Conservation (phyloP, 305 asterid species). For the Salvia sclarea region DNA sequence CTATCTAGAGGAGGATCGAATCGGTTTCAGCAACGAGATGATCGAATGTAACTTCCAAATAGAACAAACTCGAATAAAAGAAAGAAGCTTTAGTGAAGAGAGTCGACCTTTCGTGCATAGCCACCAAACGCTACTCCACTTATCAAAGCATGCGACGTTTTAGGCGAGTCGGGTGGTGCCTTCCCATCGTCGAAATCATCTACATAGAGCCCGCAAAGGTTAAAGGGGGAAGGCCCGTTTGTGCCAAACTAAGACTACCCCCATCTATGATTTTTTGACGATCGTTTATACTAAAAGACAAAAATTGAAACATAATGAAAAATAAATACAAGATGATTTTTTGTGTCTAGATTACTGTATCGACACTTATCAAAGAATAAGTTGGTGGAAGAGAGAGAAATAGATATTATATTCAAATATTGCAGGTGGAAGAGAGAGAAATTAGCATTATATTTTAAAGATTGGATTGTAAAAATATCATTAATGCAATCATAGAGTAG, state of each 20-base stretch:
- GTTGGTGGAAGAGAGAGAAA: too few species aligned
- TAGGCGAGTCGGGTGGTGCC: background rate
- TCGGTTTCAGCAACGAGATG: background rate
- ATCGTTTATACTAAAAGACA: too few species aligned
- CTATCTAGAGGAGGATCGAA: conserved; percentile 46
- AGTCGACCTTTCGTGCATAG: conserved; percentile 75
- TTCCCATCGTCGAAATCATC: conserved; percentile 37
- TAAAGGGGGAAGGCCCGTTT: background rate
- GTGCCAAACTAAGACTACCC: conserved; percentile 11
- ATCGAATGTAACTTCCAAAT: background rate
- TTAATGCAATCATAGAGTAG: too few species aligned
- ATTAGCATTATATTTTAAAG: too few species aligned
- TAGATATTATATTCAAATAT: too few species aligned
- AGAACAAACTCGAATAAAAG: background rate
- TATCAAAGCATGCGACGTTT: conserved; percentile 57
- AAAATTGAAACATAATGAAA: too few species aligned
- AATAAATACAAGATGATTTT: too few species aligned
- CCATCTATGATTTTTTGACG: too few species aligned
- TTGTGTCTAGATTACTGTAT: too few species aligned
- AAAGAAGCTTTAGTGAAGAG: background rate
- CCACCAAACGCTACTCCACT: conserved; percentile 91
- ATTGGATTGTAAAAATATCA: too few species aligned
- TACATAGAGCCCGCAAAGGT: background rate
- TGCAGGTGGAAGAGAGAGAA: too few species aligned
- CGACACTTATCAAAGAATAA: too few species aligned